A percentile compares a stretch with the other conserved stretches of the same genome.
Evolutionary conservation across 148 eudicot species (phyloP).

Genomic region (Polygonum maritimum): DNA sequence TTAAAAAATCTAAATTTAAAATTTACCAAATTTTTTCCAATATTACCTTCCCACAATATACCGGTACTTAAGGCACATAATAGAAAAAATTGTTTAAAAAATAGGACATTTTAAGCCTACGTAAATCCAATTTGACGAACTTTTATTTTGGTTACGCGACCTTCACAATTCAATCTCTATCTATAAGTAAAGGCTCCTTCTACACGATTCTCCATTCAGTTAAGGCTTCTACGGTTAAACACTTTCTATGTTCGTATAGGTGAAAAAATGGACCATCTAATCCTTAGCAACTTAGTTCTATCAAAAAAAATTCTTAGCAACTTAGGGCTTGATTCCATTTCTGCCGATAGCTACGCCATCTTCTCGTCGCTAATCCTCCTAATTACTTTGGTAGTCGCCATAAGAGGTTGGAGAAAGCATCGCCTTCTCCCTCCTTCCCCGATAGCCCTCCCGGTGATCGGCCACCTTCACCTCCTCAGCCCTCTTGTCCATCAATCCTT

Average conservation of each 20-base stretch:
- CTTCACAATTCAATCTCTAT: no score
- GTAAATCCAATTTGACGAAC: no score
- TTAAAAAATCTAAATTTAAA: no score
- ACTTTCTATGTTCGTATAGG: background rate
- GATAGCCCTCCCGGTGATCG: slow-evolving; percentile 22
- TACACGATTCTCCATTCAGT: no score
- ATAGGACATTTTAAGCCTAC: no score
- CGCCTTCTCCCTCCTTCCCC: slow-evolving; percentile 26
- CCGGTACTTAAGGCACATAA: no score
- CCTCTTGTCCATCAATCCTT: slow-evolving; percentile 26
- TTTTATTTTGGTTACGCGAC: no score
- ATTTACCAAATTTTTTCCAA: no score
- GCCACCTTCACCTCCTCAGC: slow-evolving; percentile 31
- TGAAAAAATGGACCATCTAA: background rate
- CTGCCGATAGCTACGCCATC: background rate
- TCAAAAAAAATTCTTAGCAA: background rate
- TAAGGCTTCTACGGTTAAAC: no score
- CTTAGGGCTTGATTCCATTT: background rate
- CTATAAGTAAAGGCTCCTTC: no score
- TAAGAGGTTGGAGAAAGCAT: background rate
- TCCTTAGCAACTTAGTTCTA: background rate
- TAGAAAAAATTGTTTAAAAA: no score
- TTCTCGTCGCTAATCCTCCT: background rate
- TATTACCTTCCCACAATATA: no score
- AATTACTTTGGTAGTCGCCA: background rate